Evolutionary conservation across 371 early-diverging fungal genomes (phyloP), one percentile per base, ranked within the genome.

Genomic region (Syncephalastrum contaminatum): DNA sequence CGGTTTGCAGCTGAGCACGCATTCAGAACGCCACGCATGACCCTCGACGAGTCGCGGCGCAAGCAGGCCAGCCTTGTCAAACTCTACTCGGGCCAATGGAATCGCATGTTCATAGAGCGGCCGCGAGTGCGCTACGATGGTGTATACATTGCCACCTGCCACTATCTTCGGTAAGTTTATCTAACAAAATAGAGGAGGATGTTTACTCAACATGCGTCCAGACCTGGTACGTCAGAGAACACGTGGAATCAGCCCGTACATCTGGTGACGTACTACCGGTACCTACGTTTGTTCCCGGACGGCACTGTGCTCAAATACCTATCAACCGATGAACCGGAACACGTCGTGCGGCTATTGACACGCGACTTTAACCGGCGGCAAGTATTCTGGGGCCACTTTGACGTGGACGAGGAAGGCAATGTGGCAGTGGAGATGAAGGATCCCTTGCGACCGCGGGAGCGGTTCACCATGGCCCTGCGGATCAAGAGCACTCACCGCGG

Each of bases 101-200:
- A 66, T 54, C 60, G 66, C 0, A 78, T 87, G 83, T 88, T 75
- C 66, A 66, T 84, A 30, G 82, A 86, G 51, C 69, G 82, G 18
- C 89, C 91, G 2, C 68, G 88, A 10, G 63, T 88, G 30, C 72
- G 87, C 16, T 73, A 75, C 42, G 88, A 88, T 64, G 91, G 91
- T 4, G 67, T 86, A 3, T 89, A 84, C 53, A 87, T 87, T 12
- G 83, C 88, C 1, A 83, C 77, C 3, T 80, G 87, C 52, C 73
- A 80, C 56, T 89, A 89, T 64, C 61, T 84, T 19, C 66, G 84
- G 62, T 73, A 72, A 60, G 66, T 12, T 15, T 42, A 47, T 7
- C 36, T 12, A 8, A 8, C 55, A 30, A 4, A 30, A n/a, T 42
- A 22, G 16, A 25, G 22, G 19, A 55, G 13, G 4, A 45, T 25